Evolutionary conservation across 192 early-diverging fungal genomes (phyloP), one percentile per base, ranked within the genome.

Genomic region (Backusella luteola): DNA sequence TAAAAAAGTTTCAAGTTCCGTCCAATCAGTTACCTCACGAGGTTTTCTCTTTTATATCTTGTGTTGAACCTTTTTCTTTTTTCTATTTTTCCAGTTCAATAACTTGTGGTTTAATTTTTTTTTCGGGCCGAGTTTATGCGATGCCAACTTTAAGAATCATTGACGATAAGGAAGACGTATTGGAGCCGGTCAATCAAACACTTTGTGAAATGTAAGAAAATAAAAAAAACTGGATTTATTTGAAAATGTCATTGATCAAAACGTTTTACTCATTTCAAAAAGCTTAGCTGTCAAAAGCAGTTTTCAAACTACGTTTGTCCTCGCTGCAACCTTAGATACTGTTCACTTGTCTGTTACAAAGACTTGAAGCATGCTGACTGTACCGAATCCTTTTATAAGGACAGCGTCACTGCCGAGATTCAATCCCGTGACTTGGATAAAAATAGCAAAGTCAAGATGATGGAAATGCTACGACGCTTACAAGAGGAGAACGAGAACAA

Each of bases 311-410:
- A 93, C 67, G 89, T 84, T 19, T 93, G 91, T 69, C 91, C 91
- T 34, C 78, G 88, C 59, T 93, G 91, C 67, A 88, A 93, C 79
- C 81, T 93, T 46, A 76, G 81, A 53, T 93, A 93, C 69, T 93
- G 91, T 68, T 90, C 87, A 6, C 52, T 93, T 26, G 39, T 74
- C 4, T 93, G 91, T 72, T 93, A 91, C 71, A 90, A 90, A 73
- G 79, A 88, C 59, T 73, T 88, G 59, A 17, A 83, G 17, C 76
- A 81, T 67, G 71, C 66, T 26, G 67, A 70, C 21, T 82, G 82
- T 67, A 80, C 76, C 9, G 90, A 93, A 74, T 81, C 84, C 3
- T 93, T 93, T 74, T 91, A 93, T 72, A 88, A 83, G 59, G 79
- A 86, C 0, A 89, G 80, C 38, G 79, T 93, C 2, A 80, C 85